phyloP scores from a whole-genome alignment of 2,329 filamentous ascomycete species.

The Penicillium sp. region DNA sequence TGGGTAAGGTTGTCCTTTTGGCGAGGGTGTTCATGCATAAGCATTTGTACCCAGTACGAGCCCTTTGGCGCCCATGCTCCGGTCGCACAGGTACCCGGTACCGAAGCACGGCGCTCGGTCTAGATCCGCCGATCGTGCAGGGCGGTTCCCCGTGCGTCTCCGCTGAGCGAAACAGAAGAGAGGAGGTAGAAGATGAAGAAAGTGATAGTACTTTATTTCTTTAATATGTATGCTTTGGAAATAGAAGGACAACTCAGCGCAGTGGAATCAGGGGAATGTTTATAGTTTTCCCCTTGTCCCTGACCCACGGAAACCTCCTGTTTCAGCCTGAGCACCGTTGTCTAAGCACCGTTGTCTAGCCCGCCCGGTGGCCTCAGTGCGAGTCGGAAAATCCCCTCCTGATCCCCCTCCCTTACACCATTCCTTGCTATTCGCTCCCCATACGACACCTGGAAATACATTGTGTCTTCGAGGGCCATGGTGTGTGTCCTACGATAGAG shows the following conservation, averaged over 20 bases:
- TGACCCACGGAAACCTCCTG: conserved; percentile 12
- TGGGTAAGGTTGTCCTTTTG: background rate
- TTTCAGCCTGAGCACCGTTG: conserved; percentile 23
- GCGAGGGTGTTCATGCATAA: background rate
- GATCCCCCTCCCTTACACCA: conserved; percentile 15
- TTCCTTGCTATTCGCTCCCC: background rate
- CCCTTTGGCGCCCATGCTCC: background rate
- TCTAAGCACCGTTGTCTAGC: conserved; percentile 34
- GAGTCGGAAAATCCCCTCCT: conserved; percentile 27
- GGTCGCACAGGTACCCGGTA: background rate
- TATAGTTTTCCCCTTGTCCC: background rate
- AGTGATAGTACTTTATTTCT: background rate
- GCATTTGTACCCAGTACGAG: background rate
- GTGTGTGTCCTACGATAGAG: conserved; percentile 16
- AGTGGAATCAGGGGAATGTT: background rate
- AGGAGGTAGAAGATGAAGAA: background rate
- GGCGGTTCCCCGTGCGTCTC: conserved; percentile 7
- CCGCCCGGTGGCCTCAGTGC: conserved; percentile 29
- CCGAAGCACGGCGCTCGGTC: conserved; percentile 8
- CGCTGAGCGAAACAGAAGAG: background rate
- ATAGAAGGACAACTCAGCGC: background rate
- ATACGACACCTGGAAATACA: background rate
- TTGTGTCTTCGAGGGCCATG: conserved; percentile 20
- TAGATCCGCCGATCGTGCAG: conserved; percentile 26
- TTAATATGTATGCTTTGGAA: background rate